Base-by-base conservation (phyloP, 768 basidiomycete genomes). In the Phylloporus sp. region DNA sequence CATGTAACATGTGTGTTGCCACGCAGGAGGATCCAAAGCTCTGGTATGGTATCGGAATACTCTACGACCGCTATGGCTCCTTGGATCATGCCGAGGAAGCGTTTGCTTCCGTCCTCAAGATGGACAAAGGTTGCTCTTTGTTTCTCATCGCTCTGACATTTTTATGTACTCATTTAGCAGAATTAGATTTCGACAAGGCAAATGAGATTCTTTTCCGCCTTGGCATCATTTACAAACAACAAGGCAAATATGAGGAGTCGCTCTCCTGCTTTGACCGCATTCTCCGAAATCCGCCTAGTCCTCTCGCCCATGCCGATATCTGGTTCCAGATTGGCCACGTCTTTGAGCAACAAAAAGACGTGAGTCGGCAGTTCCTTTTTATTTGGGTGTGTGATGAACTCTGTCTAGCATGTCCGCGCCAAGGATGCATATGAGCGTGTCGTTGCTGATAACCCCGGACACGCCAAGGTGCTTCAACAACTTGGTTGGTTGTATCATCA, bases 271-370 rank as follows among this genome's bases (percentile, higher is more conserved):
- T 98, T 72, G 90, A 94, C 61, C 90, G 90, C 62, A 98, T 99
- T 53, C 82, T 98, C 43, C 87, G 89, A 52, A 94, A 90, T 61
- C 96, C 96, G 4, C 96, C 95, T 27, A 86, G 83, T 53, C 96
- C 96, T 2, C 82, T 99, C 26, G 95, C 94, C 14, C 89, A 94
- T 57, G 89, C 92, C 46, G 96, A 99, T 57, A 98, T 99, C 54
- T 98, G 94, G 93, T 98, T 98, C 81, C 96, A 99, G 70, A 96
- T 99, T 50, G 96, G 96, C 3, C 96, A 98, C 61, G 95, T 98
- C 17, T 92, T 90, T 59, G 96, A 98, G 68, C 94, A 96, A 63
- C 90, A 95, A 67, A 87, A 92, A 69, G 93, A 98, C 64, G 94
- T 94, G 64, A 68, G 80, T 71, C 7, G 13, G 11, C 27, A 17